Evolutionary conservation across 139 green algal species (phyloP).

Genomic region (Zygnema circumcarinatum): DNA sequence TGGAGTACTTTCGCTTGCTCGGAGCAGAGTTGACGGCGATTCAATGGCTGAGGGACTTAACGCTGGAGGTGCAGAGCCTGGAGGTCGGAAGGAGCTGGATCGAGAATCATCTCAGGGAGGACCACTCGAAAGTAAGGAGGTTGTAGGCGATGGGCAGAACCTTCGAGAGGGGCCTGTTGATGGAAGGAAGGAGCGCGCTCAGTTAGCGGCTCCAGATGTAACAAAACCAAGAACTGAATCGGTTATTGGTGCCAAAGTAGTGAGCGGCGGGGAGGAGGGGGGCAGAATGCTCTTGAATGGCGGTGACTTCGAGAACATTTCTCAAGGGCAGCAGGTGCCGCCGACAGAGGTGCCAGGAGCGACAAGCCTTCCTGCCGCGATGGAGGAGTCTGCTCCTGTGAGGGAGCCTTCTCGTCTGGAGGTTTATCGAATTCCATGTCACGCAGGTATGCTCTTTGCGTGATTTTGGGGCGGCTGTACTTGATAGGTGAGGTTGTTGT

Average conservation of each 20-base stretch:
- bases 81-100: no score
- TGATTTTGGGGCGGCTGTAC: no score
- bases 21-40: not conserved
- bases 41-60: not conserved
- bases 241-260: not conserved
- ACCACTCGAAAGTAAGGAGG: no score
- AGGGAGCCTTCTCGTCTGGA: not conserved
- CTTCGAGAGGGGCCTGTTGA: not conserved
- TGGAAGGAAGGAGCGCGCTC: not conserved
- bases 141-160: not conserved
- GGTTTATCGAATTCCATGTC: slow-evolving; percentile 14
- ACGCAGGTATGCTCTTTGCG: not conserved
- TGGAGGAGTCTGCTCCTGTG: not conserved
- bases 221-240: not conserved
- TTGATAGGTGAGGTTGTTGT: no score
- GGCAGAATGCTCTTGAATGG: not conserved
- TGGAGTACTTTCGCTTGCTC: not conserved
- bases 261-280: not conserved
- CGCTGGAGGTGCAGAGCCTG: not conserved
- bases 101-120: no score
- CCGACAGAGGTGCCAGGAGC: not conserved
- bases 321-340: slow-evolving; percentile 15
- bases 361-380: not conserved
- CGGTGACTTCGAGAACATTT: not conserved
- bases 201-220: not conserved